phyloP scores from a whole-genome alignment of 176 grass and related monocot species.

The Leersia perrieri region DNA sequence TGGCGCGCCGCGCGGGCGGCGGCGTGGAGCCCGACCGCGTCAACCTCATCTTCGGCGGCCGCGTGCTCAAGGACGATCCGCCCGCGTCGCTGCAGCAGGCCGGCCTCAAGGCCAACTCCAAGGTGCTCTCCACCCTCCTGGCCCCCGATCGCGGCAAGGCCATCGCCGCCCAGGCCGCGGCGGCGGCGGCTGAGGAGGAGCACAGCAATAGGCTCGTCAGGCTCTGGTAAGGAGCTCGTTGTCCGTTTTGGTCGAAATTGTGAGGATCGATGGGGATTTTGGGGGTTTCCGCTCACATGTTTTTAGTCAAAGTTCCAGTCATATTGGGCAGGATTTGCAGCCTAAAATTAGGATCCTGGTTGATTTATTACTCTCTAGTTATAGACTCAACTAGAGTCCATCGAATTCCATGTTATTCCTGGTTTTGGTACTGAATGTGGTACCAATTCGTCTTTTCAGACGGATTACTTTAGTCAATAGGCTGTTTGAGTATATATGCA shows the following conservation, averaged over 20 bases:
- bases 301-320: slow-evolving; percentile 1
- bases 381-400: background rate
- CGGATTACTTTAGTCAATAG: background rate
- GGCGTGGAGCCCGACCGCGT: slow-evolving; percentile 50
- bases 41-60: slow-evolving; percentile 88
- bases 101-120: slow-evolving; percentile 74
- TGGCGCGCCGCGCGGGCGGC: slow-evolving; percentile 58
- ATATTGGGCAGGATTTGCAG: background rate
- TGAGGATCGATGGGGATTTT: background rate
- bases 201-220: slow-evolving; percentile 53
- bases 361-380: background rate
- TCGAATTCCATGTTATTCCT: background rate
- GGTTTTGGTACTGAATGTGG: background rate
- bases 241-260: background rate
- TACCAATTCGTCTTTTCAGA: background rate
- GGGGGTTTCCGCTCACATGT: background rate
- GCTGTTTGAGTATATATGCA: background rate
- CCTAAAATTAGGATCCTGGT: background rate
- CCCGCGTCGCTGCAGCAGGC: slow-evolving; percentile 39
- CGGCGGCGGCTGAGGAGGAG: slow-evolving; percentile 64
- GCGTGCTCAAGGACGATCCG: slow-evolving; percentile 65
- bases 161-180: slow-evolving; percentile 53
- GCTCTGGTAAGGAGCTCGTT: slow-evolving; percentile 51
- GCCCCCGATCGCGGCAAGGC: slow-evolving; percentile 57
- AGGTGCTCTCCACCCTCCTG: slow-evolving; percentile 67